These are phyloP conservation scores for Peribolospora baueri DNA, from an alignment of 768 basidiomycete species.

Conservation along the genomic window DNA sequence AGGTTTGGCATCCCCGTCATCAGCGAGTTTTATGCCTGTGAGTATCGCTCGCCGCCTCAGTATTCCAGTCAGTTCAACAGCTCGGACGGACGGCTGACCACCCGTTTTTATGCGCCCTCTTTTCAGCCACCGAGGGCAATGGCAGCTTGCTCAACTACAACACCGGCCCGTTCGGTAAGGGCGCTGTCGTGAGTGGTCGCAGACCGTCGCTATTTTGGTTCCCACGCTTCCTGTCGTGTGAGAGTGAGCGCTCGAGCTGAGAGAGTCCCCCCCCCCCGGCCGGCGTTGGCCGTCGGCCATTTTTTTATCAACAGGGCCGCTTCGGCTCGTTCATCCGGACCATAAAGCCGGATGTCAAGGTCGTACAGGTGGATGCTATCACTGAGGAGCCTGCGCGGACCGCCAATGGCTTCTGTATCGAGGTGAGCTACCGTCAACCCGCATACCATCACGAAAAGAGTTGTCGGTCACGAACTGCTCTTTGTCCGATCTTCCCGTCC, in stretches of 20 bases:
- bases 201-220: neutral
- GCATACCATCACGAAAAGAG: neutral
- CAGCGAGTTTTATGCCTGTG: conserved; percentile 8
- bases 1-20: conserved; percentile 7
- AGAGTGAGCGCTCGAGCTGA: no score
- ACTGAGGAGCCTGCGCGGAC: conserved; percentile 8
- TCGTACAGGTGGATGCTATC: conserved; percentile 6
- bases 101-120: neutral
- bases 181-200: conserved; percentile 7
- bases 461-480: neutral
- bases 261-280: no score
- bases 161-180: conserved; percentile 3
- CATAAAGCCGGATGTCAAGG: neutral
- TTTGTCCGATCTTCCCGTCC: no score
- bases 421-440: neutral
- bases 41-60: conserved; percentile 1
- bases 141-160: conserved; percentile 2
- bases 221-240: no score
- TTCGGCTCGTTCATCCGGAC: neutral
- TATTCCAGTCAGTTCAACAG: neutral
- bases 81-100: no score
- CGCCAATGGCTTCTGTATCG: conserved; percentile 1
- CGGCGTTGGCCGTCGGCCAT: no score
- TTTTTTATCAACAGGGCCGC: no score
- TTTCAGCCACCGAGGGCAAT: neutral